A percentile compares a stretch with the other conserved stretches of the same genome.
phyloP scores from a whole-genome alignment of 345 rosid species.

The Noccaea caerulescens region DNA sequence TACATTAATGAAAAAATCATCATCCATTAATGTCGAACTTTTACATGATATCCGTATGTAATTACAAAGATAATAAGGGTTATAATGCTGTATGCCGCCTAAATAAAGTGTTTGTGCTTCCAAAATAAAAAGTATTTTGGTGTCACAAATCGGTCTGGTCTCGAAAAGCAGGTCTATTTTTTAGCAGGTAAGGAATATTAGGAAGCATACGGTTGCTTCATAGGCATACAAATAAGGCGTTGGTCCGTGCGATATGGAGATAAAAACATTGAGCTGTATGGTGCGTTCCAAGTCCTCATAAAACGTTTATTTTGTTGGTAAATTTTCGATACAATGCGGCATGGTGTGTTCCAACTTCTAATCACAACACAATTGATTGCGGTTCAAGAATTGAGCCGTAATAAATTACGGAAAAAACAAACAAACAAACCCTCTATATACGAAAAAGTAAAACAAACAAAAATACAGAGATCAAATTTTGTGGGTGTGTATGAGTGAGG shows the following conservation, averaged over 20 bases:
- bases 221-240: not conserved
- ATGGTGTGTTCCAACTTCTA: slow-evolving; percentile 16
- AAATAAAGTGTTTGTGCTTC: too few species aligned
- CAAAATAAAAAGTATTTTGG: too few species aligned
- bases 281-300: slow-evolving; percentile 12
- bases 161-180: not conserved
- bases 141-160: not conserved
- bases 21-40: not conserved
- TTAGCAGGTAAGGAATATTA: not conserved
- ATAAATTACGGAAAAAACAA: not conserved
- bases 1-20: not conserved
- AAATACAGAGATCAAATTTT: not conserved
- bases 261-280: not conserved
- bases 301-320: not conserved
- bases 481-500: not conserved
- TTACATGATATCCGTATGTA: not conserved
- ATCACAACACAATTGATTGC: not conserved
- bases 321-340: not conserved
- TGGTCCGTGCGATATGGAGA: not conserved
- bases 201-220: not conserved
- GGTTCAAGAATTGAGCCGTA: not conserved
- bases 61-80: not conserved
- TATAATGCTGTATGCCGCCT: not conserved
- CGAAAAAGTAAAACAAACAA: not conserved
- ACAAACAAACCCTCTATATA: slow-evolving; percentile 23